Base-by-base conservation (phyloP, 306 rosid genomes). In the Vigna angularis region DNA sequence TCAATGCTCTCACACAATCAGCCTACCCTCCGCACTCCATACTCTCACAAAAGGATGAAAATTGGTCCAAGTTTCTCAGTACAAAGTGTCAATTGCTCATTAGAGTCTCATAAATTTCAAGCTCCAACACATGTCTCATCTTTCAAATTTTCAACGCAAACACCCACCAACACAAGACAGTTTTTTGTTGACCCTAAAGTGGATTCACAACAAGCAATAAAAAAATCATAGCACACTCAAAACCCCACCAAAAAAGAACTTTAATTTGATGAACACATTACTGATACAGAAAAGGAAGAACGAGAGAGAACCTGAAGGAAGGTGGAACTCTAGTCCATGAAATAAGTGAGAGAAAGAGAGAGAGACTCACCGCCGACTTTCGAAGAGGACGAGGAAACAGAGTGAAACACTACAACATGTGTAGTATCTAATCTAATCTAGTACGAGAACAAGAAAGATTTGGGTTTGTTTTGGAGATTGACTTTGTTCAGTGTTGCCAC, bases 251-350 rank as follows among this genome's bases (percentile, higher is more conserved):
- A 3, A 14, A 74, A 40, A 74, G 20, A 74, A 42, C 5, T 58
- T 34, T 47, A 26, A 56, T 34, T 48, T 66, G 48, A 47, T 24
- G 9, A 55, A 15, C 9, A 73, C 50, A 45, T 11, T 47, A 47
- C 4, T 24, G 12, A 64, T 17, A 24, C 20, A n/a, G 15, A 18
- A 42, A 42, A 71, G 10, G 22, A 3, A 17, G 15, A 18, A 40
- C 12, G 50, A 44, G 30, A 9, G 18, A 81, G 58, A 56, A 81
- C 80, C 84, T 67, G 72, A 34, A 24, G 15, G 67, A 49, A 67
- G 22, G 28, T 73, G 56, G 67, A 51, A 71, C 13, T 71, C 7
- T 32, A 11, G 47, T 30, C 30, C 75, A 12, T 12, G 15, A 12
- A 45, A 45, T 14, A 0, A 67, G 34, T 50, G 16, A 45, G 66